A percentile compares a stretch with the other conserved stretches of the same genome.
These are phyloP conservation scores for Leccinum angustisporum DNA, from an alignment of 1,284 basidiomycete genomes.

Conservation along the genomic window DNA sequence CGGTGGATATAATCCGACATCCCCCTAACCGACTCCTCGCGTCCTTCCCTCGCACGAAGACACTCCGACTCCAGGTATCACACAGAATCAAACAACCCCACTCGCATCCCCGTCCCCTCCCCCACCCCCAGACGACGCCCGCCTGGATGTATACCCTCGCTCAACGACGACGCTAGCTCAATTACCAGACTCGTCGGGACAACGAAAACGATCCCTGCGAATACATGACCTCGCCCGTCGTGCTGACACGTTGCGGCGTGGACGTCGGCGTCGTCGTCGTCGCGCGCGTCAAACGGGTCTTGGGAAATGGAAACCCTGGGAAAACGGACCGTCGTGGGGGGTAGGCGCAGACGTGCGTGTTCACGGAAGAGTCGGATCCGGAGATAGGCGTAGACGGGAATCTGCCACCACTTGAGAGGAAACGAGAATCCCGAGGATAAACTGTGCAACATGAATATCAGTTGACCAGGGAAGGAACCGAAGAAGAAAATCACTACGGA, in stretches of 20 bases:
- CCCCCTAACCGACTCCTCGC: too few relatives aligned
- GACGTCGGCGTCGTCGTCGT: not conserved
- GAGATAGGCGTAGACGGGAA: constrained; percentile 10
- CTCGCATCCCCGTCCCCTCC: not conserved
- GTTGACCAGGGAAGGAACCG: not conserved
- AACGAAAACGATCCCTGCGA: constrained; percentile 25
- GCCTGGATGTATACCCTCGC: constrained; percentile 20
- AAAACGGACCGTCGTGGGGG: constrained; percentile 3
- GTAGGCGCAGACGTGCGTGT: not conserved
- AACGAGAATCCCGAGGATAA: constrained; percentile 6
- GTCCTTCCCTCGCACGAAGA: not conserved
- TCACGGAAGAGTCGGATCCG: not conserved
- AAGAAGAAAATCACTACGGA: not conserved
- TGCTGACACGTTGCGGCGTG: constrained; percentile 6
- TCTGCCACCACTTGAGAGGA: constrained; percentile 13
- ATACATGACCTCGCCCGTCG: constrained; percentile 5
- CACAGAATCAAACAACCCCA: not conserved
- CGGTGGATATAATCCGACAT: too few relatives aligned
- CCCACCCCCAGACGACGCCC: constrained; percentile 6
- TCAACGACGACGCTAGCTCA: constrained; percentile 22
- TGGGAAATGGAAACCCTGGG: constrained; percentile 13
- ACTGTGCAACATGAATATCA: not conserved
- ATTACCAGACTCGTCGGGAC: constrained; percentile 28
- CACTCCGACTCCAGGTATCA: not conserved
- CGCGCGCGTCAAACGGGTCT: constrained; percentile 8